Conservation (phyloP, 305 asterid genomes). For the Plantago rigida region DNA sequence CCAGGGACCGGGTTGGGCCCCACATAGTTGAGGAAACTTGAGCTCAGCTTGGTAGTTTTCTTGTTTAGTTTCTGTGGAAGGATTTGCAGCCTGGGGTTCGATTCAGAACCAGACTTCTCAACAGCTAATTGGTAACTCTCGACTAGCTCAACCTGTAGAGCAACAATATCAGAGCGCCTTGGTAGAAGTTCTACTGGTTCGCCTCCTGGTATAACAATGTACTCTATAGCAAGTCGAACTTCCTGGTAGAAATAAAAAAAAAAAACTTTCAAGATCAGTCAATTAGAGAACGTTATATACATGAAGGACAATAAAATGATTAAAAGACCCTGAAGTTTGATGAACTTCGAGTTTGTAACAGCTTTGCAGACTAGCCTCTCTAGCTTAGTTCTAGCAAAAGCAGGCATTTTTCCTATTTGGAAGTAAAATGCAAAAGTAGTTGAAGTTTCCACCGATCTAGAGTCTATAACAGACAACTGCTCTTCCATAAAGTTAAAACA, state of each 20-base stretch:
- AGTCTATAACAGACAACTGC: too few species aligned
- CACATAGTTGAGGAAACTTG: conserved; percentile 28
- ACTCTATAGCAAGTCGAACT: conserved; percentile 92
- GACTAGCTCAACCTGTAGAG: conserved; percentile 82
- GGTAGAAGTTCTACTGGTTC: conserved; percentile 97
- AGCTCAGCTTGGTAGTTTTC: conserved; percentile 33
- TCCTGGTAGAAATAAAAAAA: conserved; percentile 37
- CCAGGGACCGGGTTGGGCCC: conserved; percentile 25
- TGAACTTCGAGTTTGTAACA: too few species aligned
- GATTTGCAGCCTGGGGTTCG: conserved; percentile 77
- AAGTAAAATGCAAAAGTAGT: too few species aligned
- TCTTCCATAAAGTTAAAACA: too few species aligned
- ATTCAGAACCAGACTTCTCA: conserved; percentile 79
- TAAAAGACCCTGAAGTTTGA: too few species aligned
- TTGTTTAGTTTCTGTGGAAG: conserved; percentile 64
- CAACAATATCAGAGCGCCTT: conserved; percentile 80
- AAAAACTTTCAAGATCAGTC: conserved; percentile 8
- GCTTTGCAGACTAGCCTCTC: not conserved
- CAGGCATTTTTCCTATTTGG: too few species aligned
- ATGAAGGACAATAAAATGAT: too few species aligned
- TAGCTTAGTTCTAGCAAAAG: not conserved
- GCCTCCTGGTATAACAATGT: conserved; percentile 91
- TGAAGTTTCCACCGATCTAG: too few species aligned
- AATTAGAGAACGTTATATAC: too few species aligned
- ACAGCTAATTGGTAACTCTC: conserved; percentile 76